Conservation (phyloP, 306 rosid genomes). For the Castanopsis chinensis region DNA sequence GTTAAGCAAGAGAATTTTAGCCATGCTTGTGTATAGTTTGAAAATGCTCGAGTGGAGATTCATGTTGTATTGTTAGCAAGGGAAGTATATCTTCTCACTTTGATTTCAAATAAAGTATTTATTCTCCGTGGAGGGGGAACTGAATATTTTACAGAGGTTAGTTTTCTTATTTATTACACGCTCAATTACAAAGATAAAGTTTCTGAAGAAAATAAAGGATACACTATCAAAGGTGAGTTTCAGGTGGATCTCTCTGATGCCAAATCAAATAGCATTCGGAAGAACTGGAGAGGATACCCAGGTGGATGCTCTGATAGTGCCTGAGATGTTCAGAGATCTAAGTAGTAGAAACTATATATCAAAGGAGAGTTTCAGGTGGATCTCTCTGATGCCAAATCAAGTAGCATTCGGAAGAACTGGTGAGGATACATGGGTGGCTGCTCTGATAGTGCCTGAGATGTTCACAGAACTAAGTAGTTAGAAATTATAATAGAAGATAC, state of each 20-base stretch:
- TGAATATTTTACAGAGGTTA: neutral
- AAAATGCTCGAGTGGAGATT: too few relatives aligned
- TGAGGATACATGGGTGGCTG: constrained; percentile 83
- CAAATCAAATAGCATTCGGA: constrained; percentile 78
- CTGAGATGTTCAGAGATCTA: constrained; percentile 43
- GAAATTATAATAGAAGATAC: constrained; percentile 13
- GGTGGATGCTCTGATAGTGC: constrained; percentile 87
- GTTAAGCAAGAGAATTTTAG: too few relatives aligned
- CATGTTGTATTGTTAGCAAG: too few relatives aligned
- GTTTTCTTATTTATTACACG: neutral
- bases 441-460: constrained; percentile 82
- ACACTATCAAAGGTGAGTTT: neutral
- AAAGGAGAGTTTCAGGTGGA: constrained; percentile 15
- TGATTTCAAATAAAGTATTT: too few relatives aligned
- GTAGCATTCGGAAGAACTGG: constrained; percentile 78
- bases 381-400: constrained; percentile 80
- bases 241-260: constrained; percentile 57
- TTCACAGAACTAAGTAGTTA: constrained; percentile 19
- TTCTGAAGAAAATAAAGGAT: constrained; percentile 11
- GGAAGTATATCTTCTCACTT: too few relatives aligned
- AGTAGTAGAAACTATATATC: constrained; percentile 5
- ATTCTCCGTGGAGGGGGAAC: too few relatives aligned
- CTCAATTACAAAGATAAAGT: neutral
- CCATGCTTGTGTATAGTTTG: too few relatives aligned
- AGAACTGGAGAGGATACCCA: constrained; percentile 81